Evolutionary conservation across 2,329 filamentous ascomycete genomes (phyloP).

Genomic region (Trichoderma breve): DNA sequence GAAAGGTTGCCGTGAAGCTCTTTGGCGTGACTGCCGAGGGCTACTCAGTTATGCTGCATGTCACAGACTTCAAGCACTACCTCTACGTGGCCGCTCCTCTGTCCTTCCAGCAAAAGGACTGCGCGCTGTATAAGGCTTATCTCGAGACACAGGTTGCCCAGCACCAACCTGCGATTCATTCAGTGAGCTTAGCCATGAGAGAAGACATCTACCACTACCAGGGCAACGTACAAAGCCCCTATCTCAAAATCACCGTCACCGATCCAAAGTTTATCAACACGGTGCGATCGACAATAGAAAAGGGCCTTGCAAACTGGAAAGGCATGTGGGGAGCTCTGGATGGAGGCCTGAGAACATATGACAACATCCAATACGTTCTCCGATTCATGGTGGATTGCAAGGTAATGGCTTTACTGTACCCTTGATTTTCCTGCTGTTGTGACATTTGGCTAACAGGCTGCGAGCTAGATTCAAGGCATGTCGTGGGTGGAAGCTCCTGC

Average conservation of each 20-base stretch:
- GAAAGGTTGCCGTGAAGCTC: constrained; percentile 76
- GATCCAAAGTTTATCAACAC: constrained; percentile 82
- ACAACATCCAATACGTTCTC: constrained; percentile 92
- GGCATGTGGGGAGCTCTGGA: constrained; percentile 74
- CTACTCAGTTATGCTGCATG: constrained; percentile 90
- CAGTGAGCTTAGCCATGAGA: constrained; percentile 75
- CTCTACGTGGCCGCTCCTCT: constrained; percentile 88
- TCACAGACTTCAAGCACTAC: constrained; percentile 95
- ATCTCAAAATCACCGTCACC: constrained; percentile 87
- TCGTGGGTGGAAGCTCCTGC: constrained; percentile 90
- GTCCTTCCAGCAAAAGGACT: constrained; percentile 75
- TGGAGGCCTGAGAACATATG: constrained; percentile 81
- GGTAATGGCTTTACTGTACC: constrained; percentile 43
- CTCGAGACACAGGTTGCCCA: constrained; percentile 78
- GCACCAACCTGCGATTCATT: constrained; percentile 71
- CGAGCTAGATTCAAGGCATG: constrained; percentile 77
- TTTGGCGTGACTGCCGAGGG: constrained; percentile 85
- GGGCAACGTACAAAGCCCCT: constrained; percentile 87
- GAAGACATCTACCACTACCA: constrained; percentile 95
- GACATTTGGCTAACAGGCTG: not conserved
- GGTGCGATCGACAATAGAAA: constrained; percentile 73
- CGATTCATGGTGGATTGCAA: constrained; percentile 98
- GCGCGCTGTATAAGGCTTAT: constrained; percentile 72
- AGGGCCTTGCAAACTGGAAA: constrained; percentile 80
- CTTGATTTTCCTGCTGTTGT: not conserved